These are phyloP conservation scores for Rhodotorula mucilaginosa DNA, from an alignment of 1,284 basidiomycete genomes.

Conservation along the genomic window DNA sequence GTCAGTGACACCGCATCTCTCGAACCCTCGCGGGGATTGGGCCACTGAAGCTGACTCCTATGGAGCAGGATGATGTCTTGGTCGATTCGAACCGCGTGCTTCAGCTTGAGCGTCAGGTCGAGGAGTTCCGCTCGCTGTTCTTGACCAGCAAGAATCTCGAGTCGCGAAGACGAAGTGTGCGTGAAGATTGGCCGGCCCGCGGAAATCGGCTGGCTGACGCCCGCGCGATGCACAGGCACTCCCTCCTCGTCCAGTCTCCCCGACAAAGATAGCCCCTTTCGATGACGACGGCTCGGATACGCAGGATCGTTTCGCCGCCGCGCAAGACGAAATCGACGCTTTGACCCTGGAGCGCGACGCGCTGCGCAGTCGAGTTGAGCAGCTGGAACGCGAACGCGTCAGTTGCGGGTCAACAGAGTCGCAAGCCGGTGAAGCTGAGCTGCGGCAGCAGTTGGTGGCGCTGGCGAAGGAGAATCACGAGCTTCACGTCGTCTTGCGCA, in stretches of 20 bases:
- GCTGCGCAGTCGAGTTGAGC: conserved; percentile 15
- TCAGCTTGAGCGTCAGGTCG: conserved; percentile 31
- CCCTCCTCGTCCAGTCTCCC: conserved; percentile 36
- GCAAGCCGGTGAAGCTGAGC: conserved; percentile 11
- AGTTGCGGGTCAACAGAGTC: neutral
- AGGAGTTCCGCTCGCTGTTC: conserved; percentile 37
- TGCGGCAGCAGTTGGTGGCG: conserved; percentile 28
- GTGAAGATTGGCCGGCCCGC: neutral
- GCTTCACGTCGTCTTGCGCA: conserved; percentile 33
- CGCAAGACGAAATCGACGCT: conserved; percentile 38
- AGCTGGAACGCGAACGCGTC: conserved; percentile 28
- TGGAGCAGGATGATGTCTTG: conserved; percentile 5
- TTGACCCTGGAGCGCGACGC: conserved; percentile 26
- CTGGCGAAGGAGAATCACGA: conserved; percentile 39
- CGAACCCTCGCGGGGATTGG: too few relatives aligned
- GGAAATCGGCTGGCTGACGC: too few relatives aligned
- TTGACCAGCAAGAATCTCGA: conserved; percentile 34
- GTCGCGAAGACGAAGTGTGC: conserved; percentile 31
- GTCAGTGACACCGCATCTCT: neutral
- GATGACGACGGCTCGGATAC: conserved; percentile 1
- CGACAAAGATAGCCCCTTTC: conserved; percentile 25
- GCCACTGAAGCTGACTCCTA: neutral
- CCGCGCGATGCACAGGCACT: conserved; percentile 15
- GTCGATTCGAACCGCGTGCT: conserved; percentile 18
- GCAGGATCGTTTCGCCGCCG: conserved; percentile 37